Percentiles rank a stretch among this genome's conserved stretches.
These are phyloP conservation scores for Mucor irregularis DNA, from an alignment of 371 early-diverging fungal species.

Conservation along the genomic window DNA sequence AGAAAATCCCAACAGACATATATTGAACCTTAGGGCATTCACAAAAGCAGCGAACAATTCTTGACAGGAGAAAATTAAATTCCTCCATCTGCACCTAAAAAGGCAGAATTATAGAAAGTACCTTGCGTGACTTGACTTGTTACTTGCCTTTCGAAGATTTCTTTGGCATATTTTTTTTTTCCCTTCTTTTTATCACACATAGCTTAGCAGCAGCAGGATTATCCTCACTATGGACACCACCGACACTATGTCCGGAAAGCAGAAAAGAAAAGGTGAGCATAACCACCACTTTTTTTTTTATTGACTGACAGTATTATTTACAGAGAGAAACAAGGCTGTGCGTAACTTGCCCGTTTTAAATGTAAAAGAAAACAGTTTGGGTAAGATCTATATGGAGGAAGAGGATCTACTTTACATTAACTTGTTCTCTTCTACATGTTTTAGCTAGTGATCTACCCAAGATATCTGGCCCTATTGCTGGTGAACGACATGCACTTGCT, in stretches of 20 bases:
- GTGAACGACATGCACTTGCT: conserved; percentile 35
- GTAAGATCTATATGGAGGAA: conserved; percentile 6
- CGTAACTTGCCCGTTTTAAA: conserved; percentile 17
- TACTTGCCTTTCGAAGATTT: too few relatives aligned
- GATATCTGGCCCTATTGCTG: conserved; percentile 23
- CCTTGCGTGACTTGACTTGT: too few relatives aligned
- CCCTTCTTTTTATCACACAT: too few relatives aligned
- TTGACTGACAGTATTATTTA: background rate
- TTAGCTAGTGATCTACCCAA: conserved; percentile 14
- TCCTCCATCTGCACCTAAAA: too few relatives aligned
- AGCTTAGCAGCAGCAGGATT: too few relatives aligned
- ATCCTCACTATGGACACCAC: too few relatives aligned
- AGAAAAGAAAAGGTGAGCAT: conserved; percentile 20
- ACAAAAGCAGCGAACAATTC: too few relatives aligned
- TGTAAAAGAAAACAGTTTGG: conserved; percentile 7
- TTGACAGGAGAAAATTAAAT: too few relatives aligned
- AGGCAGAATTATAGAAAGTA: too few relatives aligned
- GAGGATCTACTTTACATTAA: background rate
- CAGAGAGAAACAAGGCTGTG: conserved; percentile 20
- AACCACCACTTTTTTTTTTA: background rate
- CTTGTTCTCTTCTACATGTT: background rate
- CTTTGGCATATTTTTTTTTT: too few relatives aligned
- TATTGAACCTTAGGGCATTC: too few relatives aligned
- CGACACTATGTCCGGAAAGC: conserved; percentile 11
- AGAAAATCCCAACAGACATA: too few relatives aligned